Conservation (phyloP, 805 yeast species). For the Grigorovia yakushimaensis region DNA sequence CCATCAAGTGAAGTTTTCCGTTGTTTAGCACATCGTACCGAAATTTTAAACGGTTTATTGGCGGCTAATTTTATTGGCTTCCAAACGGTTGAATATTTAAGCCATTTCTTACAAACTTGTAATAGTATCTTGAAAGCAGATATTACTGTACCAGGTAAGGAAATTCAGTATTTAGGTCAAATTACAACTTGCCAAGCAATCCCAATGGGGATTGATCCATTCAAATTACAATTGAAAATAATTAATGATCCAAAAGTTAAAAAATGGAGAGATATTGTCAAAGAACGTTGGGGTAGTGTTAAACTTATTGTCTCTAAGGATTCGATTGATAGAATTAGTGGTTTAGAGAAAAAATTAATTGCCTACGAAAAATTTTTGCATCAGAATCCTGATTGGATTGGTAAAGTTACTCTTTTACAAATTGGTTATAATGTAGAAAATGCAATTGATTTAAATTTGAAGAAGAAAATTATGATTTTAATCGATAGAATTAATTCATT, state of each 20-base stretch:
- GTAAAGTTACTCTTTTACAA: constrained; percentile 67
- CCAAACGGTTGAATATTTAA: constrained; percentile 85
- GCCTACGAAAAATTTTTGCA: constrained; percentile 76
- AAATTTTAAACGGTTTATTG: constrained; percentile 67
- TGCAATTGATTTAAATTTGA: constrained; percentile 53
- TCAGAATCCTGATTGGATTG: constrained; percentile 61
- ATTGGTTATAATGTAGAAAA: constrained; percentile 51
- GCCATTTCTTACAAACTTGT: constrained; percentile 89
- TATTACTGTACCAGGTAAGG: constrained; percentile 40
- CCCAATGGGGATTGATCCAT: constrained; percentile 79
- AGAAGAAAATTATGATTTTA: constrained; percentile 60
- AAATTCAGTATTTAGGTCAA: constrained; percentile 47
- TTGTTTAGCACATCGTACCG: constrained; percentile 79
- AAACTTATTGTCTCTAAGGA: constrained; percentile 77
- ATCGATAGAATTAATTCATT: constrained; percentile 79
- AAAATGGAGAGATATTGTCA: constrained; percentile 59
- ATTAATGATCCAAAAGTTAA: constrained; percentile 40
- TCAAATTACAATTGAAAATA: constrained; percentile 39
- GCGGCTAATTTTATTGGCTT: constrained; percentile 86
- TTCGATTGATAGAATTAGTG: constrained; percentile 77
- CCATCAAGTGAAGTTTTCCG: constrained; percentile 93
- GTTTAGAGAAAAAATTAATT: constrained; percentile 73
- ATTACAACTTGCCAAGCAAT: constrained; percentile 46
- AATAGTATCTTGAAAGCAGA: constrained; percentile 78
- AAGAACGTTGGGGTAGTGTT: constrained; percentile 66